These are phyloP conservation scores for Lentinula edodes DNA, from an alignment of 768 basidiomycete genomes.

Conservation along the genomic window DNA sequence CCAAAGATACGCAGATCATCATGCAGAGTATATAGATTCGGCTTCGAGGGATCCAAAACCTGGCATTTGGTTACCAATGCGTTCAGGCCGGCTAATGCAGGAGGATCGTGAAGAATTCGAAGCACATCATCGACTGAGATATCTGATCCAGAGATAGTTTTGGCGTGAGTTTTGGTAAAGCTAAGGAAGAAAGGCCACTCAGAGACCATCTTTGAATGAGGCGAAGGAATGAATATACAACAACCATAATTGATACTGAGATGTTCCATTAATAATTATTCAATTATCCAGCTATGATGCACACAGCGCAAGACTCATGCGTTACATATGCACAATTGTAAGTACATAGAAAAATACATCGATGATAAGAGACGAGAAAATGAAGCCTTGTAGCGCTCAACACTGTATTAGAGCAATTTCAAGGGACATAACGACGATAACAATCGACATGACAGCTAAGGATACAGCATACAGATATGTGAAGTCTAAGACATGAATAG, in stretches of 20 bases:
- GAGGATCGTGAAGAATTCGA: slow-evolving; percentile 26
- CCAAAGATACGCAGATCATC: slow-evolving; percentile 24
- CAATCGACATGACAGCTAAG: not conserved
- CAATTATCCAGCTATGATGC: no score
- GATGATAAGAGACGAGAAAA: not conserved
- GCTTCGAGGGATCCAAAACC: slow-evolving; percentile 15
- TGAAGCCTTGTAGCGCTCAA: not conserved
- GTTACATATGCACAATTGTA: not conserved
- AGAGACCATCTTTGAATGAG: not conserved
- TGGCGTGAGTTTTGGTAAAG: slow-evolving; percentile 18
- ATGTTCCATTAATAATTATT: no score
- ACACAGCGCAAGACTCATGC: not conserved
- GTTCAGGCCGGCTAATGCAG: slow-evolving; percentile 20
- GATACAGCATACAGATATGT: not conserved
- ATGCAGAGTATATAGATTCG: slow-evolving; percentile 22
- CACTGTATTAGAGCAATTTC: not conserved
- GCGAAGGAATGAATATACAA: not conserved
- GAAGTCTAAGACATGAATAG: not conserved
- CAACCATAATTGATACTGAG: no score
- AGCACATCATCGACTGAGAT: slow-evolving; percentile 17
- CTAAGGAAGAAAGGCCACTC: slow-evolving; percentile 25
- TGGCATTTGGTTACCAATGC: slow-evolving; percentile 21
- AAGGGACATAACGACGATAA: not conserved
- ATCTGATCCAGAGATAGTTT: slow-evolving; percentile 15
- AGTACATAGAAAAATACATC: not conserved